Percentiles rank a stretch among this genome's conserved stretches.
Evolutionary conservation across 768 basidiomycete species (phyloP).

Genomic region (Paxillus rubicundulus): DNA sequence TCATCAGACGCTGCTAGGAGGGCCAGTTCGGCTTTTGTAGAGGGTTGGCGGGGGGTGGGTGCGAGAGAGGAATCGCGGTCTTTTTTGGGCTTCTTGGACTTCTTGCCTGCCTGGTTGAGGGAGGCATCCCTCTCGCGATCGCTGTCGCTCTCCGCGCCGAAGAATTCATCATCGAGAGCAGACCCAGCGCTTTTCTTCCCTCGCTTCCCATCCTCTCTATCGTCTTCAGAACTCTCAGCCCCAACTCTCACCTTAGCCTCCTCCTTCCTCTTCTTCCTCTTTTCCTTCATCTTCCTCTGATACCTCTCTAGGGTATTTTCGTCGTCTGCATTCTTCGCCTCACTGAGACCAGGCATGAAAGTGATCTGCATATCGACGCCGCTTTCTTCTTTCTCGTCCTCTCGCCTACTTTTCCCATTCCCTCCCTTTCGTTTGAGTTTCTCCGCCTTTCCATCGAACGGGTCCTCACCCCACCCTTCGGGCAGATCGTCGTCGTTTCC

Average conservation of each 20-base stretch:
- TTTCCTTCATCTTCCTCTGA: conserved; percentile 86
- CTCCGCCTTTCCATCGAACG: conserved; percentile 23
- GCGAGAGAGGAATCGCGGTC: conserved; percentile 12
- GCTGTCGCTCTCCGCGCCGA: conserved; percentile 43
- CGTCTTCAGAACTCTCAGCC: conserved; percentile 19
- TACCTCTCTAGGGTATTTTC: conserved; percentile 91
- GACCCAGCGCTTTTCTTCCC: conserved; percentile 8
- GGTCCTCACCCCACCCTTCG: conserved; percentile 74
- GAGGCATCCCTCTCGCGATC: conserved; percentile 30
- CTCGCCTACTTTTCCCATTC: conserved; percentile 1
- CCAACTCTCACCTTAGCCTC: conserved; percentile 46
- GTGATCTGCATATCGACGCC: conserved; percentile 94
- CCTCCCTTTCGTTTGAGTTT: not conserved
- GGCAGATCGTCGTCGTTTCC: conserved; percentile 67
- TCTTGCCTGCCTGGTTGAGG: conserved; percentile 20
- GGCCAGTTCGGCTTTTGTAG: conserved; percentile 64
- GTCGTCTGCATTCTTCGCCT: conserved; percentile 50
- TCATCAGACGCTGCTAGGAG: conserved; percentile 59
- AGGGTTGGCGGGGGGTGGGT: conserved; percentile 32
- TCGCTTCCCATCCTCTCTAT: conserved; percentile 15
- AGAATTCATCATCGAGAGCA: conserved; percentile 71
- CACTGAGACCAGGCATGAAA: conserved; percentile 81
- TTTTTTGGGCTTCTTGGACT: conserved; percentile 22
- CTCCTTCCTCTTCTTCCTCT: conserved; percentile 76
- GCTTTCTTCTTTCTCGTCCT: conserved; percentile 33